Base-by-base conservation (phyloP, 192 early-diverging fungal genomes). In the Coemansia sp. region DNA sequence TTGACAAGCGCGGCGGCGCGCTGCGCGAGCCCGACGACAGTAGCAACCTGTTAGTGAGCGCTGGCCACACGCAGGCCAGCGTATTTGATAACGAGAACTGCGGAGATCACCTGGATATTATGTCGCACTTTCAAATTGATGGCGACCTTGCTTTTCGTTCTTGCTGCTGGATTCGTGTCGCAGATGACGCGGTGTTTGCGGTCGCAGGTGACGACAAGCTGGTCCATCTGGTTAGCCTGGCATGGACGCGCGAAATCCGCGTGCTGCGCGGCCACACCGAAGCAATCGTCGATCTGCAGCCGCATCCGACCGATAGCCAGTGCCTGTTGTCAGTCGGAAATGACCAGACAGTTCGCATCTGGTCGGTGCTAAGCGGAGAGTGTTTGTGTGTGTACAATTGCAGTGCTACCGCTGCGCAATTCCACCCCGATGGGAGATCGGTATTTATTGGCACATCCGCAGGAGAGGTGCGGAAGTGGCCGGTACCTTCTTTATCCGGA, bases 71-170 rank as follows among this genome's bases (percentile, higher is more conserved):
- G 29, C 88, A 90, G 85, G 85, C 87, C 12, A 94, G 87, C 55
- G 82, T 94, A 12, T 96, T 91, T 65, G 94, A 96, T 61, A 96
- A 96, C 69, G 92, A 92, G 64, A 92, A 96, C 65, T 92, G 90
- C 54, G 92, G 92, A 10, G 91, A 94, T 62, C 94, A 96, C 55
- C 78, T 96, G 63, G 92, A 96, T 62, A 89, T 96, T 50, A 93
- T 96, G 90, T 92, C 92, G 6, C 91, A 96, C 66, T 96, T 88
- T 56, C 82, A 86, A 40, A 60, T 92, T 11, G 32, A 62, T 0
- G 60, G 50, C 18, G 40, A 46, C 0, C 60, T 70, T 57, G 71
- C 81, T 48, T 69, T 92, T 47, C 55, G 71, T 33, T 84, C 89
- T 0, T 89, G 84, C 56, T 91, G 89, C 62, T 94, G 90, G 90